Conservation (phyloP, 176 grass and related monocot species). For the Avena insularis region DNA sequence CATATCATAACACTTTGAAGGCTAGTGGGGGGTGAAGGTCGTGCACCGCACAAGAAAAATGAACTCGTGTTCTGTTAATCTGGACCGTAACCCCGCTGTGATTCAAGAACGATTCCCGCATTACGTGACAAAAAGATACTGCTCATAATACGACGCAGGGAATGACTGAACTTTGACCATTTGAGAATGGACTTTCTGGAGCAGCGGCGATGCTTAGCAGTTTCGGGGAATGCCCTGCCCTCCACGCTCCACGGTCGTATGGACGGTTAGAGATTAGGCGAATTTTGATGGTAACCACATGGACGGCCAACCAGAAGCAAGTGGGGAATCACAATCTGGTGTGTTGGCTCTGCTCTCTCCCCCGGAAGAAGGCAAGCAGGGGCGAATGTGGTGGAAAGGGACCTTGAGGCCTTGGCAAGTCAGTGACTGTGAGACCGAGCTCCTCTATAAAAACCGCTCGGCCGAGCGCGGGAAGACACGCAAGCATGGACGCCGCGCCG, state of each 20-base stretch:
- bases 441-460: conserved; percentile 37
- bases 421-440: background rate
- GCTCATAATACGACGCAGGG: background rate
- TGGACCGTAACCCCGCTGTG: background rate
- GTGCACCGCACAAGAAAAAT: too few species aligned
- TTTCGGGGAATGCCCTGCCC: background rate
- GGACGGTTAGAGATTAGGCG: background rate
- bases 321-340: background rate
- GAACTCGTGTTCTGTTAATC: background rate
- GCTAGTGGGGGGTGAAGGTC: too few species aligned
- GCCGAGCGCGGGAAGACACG: background rate
- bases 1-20: too few species aligned
- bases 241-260: conserved; percentile 9
- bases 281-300: conserved; percentile 17
- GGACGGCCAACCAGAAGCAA: background rate
- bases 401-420: conserved; percentile 20
- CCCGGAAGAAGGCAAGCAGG: conserved; percentile 25
- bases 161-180: background rate
- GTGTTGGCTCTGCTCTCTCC: conserved; percentile 2
- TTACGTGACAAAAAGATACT: background rate
- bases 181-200: conserved; percentile 4
- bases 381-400: conserved; percentile 20
- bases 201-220: conserved; percentile 20
- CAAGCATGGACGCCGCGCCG: conserved; percentile 14
- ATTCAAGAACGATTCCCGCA: background rate